Base-by-base conservation (phyloP, 495 filamentous ascomycete species). In the Xylaria telfairii region DNA sequence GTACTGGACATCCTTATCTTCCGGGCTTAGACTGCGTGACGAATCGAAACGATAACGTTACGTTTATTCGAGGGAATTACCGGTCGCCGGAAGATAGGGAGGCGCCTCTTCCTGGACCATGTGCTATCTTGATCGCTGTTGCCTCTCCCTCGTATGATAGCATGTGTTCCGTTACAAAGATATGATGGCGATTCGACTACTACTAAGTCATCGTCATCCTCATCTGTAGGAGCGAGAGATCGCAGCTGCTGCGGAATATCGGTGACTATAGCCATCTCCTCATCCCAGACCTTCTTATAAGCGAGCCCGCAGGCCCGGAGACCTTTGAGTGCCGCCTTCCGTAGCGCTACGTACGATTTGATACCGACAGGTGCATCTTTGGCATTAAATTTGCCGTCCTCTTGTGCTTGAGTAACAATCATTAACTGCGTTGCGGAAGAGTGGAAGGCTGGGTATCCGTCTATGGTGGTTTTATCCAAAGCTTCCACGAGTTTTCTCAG, bases 261-360 rank as follows among this genome's bases (percentile, higher is more conserved):
- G 10, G 10, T 0, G 19, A 60, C 0, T 5, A 60, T 32, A 21
- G 19, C 39, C 2, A 3, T 60, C 56, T 60, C 7, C 32, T 30
- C 19, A 8, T 60, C 56, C 56, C 56, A 60, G 7, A 32, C 53
- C 53, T 19, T 17, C 32, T 60, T 21, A 39, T 60, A 60, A 60
- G 30, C 56, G 0, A 60, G 19, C 8, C 13, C 56, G 28, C 32
- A 9, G 15, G 13, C 28, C n/a, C 56, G 56, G 19, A 60, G 30
- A 10, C 30, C 28, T 60, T 60, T 60, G n/a, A 60, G 56, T 0
- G 56, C 56, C 6, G 4, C 32, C 19, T 21, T 60, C 1, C 56
- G 56, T 34, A 34, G 30, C 56, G 3, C 0, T 32, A 0, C 1
- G 21, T 60, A 60, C 3, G 15, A 3, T 3, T 0, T 19, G 1